Percentiles rank a stretch among this genome's conserved stretches.
Conservation (phyloP, 139 green algal genomes). For the Eudorina sp. region DNA sequence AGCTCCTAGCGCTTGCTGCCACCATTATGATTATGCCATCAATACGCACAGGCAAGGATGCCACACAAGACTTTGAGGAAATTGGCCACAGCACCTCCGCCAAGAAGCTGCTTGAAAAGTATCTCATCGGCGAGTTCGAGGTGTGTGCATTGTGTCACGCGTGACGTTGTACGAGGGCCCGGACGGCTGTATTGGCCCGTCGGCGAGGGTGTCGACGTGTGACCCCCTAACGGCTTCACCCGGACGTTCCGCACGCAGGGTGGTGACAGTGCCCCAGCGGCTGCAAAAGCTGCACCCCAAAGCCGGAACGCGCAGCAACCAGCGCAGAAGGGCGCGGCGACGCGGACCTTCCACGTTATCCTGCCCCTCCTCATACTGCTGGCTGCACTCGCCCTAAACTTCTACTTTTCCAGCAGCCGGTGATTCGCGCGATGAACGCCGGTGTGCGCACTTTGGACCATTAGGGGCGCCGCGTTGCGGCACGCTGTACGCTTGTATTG, state of each 20-base stretch:
- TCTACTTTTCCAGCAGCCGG: conserved; percentile 36
- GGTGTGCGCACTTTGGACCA: too few relatives aligned
- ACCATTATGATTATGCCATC: too few relatives aligned
- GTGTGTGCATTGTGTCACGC: too few relatives aligned
- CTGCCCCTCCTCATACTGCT: conserved; percentile 67
- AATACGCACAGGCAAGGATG: conserved; percentile 83
- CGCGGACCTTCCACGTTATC: conserved; percentile 59
- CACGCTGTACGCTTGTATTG: too few relatives aligned
- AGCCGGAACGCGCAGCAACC: conserved; percentile 12
- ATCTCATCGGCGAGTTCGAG: conserved; percentile 82
- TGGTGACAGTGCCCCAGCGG: conserved; percentile 59
- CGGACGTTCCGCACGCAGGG: conserved; percentile 54
- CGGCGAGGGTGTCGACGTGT: too few relatives aligned
- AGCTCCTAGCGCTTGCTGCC: too few relatives aligned
- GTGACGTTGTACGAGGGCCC: too few relatives aligned
- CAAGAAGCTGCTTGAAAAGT: conserved; percentile 84
- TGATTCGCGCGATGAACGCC: too few relatives aligned
- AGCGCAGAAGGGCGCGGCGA: conserved; percentile 15
- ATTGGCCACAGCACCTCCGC: conserved; percentile 91
- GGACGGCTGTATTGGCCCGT: background rate
- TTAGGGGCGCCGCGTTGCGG: too few relatives aligned
- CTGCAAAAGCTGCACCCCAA: background rate
- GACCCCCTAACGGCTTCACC: too few relatives aligned
- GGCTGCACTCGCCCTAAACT: conserved; percentile 55
- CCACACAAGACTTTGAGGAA: conserved; percentile 93